These are phyloP conservation scores for Leishmania aethiopica DNA, from an alignment of 208 protist species.

Conservation along the genomic window DNA sequence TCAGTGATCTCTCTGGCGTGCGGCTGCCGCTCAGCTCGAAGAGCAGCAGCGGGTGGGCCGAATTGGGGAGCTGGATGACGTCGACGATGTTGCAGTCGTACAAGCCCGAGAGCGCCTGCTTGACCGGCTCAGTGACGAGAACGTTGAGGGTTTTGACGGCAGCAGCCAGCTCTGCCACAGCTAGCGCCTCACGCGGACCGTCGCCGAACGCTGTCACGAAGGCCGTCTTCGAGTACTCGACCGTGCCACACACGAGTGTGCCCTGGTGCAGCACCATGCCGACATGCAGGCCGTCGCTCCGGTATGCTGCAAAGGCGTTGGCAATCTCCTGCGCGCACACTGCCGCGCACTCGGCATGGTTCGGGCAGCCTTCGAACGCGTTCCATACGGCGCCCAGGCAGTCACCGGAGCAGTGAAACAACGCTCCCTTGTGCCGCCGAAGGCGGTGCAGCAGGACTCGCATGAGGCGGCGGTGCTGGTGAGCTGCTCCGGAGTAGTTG, in stretches of 20 bases:
- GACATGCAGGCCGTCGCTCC: constrained; percentile 62
- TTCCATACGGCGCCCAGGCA: constrained; percentile 82
- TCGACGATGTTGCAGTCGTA: constrained; percentile 88
- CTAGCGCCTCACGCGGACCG: constrained; percentile 57
- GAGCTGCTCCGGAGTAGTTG: constrained; percentile 58
- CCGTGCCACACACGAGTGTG: constrained; percentile 73
- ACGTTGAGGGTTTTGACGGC: constrained; percentile 53
- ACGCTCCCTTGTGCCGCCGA: constrained; percentile 65
- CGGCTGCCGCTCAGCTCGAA: constrained; percentile 67
- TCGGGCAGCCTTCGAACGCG: constrained; percentile 76
- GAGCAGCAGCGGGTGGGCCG: constrained; percentile 60
- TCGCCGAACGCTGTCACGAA: constrained; percentile 83
- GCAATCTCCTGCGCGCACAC: constrained; percentile 75
- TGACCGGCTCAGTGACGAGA: constrained; percentile 76
- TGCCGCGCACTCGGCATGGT: constrained; percentile 73
- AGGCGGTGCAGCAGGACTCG: constrained; percentile 71
- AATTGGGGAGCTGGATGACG: constrained; percentile 56
- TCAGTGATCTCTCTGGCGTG: constrained; percentile 2
- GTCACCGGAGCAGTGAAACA: constrained; percentile 79
- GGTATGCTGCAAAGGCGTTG: constrained; percentile 48
- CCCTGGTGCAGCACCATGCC: constrained; percentile 85
- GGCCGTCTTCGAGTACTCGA: constrained; percentile 80
- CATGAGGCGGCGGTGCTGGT: constrained; percentile 81
- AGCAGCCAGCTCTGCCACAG: constrained; percentile 66
- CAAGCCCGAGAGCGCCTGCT: constrained; percentile 62